Evolutionary conservation across 257 asterid genomes (phyloP).

Genomic region (Ballota nigra): DNA sequence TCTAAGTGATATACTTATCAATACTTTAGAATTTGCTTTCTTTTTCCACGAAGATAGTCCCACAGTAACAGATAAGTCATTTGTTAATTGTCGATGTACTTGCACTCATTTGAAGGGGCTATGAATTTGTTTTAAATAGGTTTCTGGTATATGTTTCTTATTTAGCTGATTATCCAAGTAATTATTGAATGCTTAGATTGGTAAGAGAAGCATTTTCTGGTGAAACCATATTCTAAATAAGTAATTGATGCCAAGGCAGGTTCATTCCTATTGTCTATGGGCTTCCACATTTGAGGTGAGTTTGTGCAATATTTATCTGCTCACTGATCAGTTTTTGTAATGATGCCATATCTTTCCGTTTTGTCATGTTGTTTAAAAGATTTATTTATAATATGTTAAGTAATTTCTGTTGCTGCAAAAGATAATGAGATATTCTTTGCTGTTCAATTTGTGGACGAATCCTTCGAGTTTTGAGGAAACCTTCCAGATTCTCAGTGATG

Average conservation of each 20-base stretch:
- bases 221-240: background rate
- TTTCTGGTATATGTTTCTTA: background rate
- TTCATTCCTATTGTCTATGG: slow-evolving; percentile 3
- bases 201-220: background rate
- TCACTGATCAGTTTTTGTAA: background rate
- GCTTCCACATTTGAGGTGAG: slow-evolving; percentile 5
- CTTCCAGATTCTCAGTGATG: background rate
- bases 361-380: background rate
- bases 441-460: background rate
- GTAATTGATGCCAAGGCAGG: background rate
- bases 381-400: background rate
- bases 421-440: slow-evolving; percentile 24
- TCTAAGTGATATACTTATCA: background rate
- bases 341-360: background rate
- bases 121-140: background rate
- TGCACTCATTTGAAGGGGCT: background rate
- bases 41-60: background rate
- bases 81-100: background rate
- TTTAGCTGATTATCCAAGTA: too few relatives aligned
- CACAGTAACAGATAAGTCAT: background rate
- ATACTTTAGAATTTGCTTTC: background rate
- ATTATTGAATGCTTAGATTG: background rate
- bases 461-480: background rate
- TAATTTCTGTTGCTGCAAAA: slow-evolving; percentile 16
- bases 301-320: background rate